Base-by-base conservation (phyloP, 2,329 filamentous ascomycete genomes). In the Claviceps sp. region DNA sequence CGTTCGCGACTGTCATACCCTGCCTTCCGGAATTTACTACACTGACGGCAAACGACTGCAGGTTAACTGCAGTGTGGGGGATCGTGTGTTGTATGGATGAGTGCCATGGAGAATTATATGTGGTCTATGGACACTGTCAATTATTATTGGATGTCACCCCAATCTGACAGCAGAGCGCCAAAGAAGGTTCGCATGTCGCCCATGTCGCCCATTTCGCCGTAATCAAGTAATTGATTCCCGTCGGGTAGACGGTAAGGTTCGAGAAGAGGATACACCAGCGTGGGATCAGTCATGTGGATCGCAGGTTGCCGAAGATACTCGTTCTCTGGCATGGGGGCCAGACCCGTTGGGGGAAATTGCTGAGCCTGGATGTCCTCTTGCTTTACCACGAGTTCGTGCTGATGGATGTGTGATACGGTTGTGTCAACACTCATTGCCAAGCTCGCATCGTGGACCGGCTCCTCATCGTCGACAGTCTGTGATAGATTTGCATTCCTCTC, bases 101-200 rank as follows among this genome's bases (percentile, higher is more conserved):
- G 41, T 19, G 3, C 22, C 8, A 26, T 24, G 1, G 8, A 24
- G 4, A 5, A 8, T 44, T 16, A 16, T 24, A 4, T 44, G 24
- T 24, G 24, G 19, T 6, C 24, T 24, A 14, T 44, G 22, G 19
- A 7, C 13, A 24, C 19, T 24, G 3, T 14, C 19, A 24, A 44
- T 44, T 13, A 34, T 46, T 46, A 26, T 16, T 34, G 44, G 11
- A n/a, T 40, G 5, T 45, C 49, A 11, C 42, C 22, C 43, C 43
- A 47, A 42, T 51, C 50, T 38, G 50, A 51, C 5, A 51, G 22
- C 43, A 51, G 16, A 0, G 44, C 50, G 17, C 50, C 50, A 22
- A 51, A 51, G 10, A 51, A 47, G 2, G 16, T 51, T 24, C 50
- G 43, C 50, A 51, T 51, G 13, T 51, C 50, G 44, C 42, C 42